Evolutionary conservation across 2,329 filamentous ascomycete genomes (phyloP), one percentile per base, ranked within the genome.

Genomic region (Ophioceras dolichostomum): DNA sequence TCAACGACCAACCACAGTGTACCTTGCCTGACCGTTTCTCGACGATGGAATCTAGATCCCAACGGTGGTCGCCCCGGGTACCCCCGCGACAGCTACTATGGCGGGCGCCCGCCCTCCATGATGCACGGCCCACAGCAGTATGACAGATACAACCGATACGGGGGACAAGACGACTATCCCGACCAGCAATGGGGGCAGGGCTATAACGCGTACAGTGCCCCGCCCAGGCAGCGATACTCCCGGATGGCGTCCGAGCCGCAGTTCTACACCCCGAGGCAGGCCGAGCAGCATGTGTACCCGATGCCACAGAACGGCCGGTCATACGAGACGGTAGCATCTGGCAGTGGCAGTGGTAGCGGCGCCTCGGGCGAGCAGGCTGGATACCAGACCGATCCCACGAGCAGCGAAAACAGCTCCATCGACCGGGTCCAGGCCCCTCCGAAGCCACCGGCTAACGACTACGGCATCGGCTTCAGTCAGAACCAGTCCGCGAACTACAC

Each of bases 341-440:
- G 79, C 41, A 76, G 78, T 10, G 79, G 77, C 17, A 76, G 78
- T 10, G 79, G 77, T 17, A 83, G 78, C 50, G 83, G 78, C 35
- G 82, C 75, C 47, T 76, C 79, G 44, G 76, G 65, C 38, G 87
- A 94, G 40, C 78, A 78, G 10, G 79, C 74, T 52, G 79, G 78
- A 39, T 88, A 91, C 57, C 79, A 80, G 45, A 94, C 86, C 41
- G 87, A 94, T 53, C 88, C 84, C 30, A 63, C 71, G 39, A 91
- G 83, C 61, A 94, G 87, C 53, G 83, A 94, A 53, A 94, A 94
- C 61, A 93, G 85, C 61, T 94, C 86, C 2, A 75, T 93, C 47
- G 85, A 94, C 53, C 79, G 85, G 43, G 65, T 78, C 18, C 63
- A 68, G 40, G 71, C 77, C 36, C 64, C 67, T 5, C 62, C 66